phyloP scores from a whole-genome alignment of 2,329 filamentous ascomycete genomes.

The Talaromyces pinophilus region DNA sequence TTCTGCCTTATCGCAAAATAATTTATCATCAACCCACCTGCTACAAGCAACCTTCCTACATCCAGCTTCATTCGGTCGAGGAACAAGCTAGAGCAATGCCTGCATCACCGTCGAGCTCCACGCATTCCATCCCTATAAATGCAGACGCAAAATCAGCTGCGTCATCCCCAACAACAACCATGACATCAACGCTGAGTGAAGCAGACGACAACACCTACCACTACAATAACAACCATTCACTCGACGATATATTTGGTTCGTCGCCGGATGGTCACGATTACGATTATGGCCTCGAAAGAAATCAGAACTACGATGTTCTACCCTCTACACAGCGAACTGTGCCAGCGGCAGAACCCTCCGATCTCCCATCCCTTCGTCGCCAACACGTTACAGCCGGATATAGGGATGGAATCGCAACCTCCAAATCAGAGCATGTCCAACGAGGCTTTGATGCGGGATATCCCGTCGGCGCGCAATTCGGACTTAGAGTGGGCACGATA shows the following conservation, averaged over 20 bases:
- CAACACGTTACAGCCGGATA: conserved; percentile 85
- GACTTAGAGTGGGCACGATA: conserved; percentile 70
- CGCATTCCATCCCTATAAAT: conserved; percentile 7
- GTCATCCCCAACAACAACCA: conserved; percentile 19
- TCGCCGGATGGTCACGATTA: conserved; percentile 31
- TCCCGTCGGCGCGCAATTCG: conserved; percentile 77
- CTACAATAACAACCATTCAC: conserved; percentile 32
- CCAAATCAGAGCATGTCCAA: conserved; percentile 77
- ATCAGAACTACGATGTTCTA: not conserved
- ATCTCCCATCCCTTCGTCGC: conserved; percentile 71
- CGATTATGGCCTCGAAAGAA: not conserved
- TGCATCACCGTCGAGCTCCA: conserved; percentile 21
- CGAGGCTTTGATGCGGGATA: conserved; percentile 91
- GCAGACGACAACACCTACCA: conserved; percentile 32
- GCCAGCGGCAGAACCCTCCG: conserved; percentile 54
- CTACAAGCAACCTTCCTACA: not conserved
- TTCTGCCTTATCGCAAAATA: not conserved
- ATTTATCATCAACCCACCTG: not conserved
- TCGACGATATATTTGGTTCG: conserved; percentile 48
- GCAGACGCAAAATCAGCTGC: not conserved
- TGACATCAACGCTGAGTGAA: conserved; percentile 25
- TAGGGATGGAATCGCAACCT: conserved; percentile 76
- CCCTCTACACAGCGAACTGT: conserved; percentile 10
- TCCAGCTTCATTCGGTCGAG: not conserved
- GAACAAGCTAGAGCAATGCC: conserved; percentile 12